Base-by-base conservation (phyloP, 495 filamentous ascomycete species). In the Gamarada debralockiae region DNA sequence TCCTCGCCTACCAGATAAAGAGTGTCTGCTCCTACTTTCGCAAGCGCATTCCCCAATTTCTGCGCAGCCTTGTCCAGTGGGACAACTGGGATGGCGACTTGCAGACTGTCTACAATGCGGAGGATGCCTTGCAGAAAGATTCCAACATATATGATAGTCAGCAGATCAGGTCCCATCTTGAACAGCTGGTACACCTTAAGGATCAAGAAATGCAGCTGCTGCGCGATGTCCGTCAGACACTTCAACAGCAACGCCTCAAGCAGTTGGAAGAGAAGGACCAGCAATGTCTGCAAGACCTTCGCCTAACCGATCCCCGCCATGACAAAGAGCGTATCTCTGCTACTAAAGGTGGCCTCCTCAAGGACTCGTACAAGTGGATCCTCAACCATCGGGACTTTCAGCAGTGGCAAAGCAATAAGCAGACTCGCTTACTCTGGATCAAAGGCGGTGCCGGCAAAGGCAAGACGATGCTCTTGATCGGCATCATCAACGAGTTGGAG, bases 311-410 rank as follows among this genome's bases (percentile, higher is more conserved):
- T 52, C 57, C 62, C 20, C 53, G 37, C 6, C 40, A 58, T 33
- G 64, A 67, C 50, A 67, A 65, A 50, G 44, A 38, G n/a, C 57
- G 56, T 2, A 36, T 36, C 33, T 12, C 12, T 2, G 12, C 12
- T 1, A 36, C 33, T 2, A 36, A 36, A 36, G 71, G 62, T 36
- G 57, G 57, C 4, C 53, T 75, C 2, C 39, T 76, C 1, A n/a
- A 57, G 24, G 68, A 69, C 36, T 67, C 59, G 12, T 72, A 67
- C 45, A 10, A 27, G 42, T 75, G 67, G 73, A 56, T 74, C 22
- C 56, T 73, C 4, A 53, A 67, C 9, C 49, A 73, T 33, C 1
- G 39, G 0, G 57, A 53, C 10, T 72, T 72, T 51, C 36, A 56
- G 39, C 23, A 56, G 58, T 73, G 63, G 70, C 41, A 40, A 13